Evolutionary conservation across 208 protist species (phyloP).

Genomic region (Jaenimonas drosophilae): DNA sequence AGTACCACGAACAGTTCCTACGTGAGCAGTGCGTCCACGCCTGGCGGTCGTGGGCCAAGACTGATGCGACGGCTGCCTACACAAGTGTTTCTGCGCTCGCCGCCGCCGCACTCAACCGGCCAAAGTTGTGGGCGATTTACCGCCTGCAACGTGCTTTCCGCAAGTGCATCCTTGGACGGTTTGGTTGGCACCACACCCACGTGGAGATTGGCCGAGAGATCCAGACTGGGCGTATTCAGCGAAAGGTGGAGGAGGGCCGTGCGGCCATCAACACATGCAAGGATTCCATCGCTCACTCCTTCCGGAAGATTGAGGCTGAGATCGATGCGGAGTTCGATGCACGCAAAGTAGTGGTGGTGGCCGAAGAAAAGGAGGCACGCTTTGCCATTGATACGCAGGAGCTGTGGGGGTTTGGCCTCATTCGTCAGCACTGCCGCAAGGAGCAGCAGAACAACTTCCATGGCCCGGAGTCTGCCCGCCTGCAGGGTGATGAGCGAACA

Average conservation of each 20-base stretch:
- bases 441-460: too few species aligned
- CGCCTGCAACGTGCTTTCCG: slow-evolving; percentile 40
- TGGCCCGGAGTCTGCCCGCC: too few species aligned
- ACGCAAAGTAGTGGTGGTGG: slow-evolving; percentile 1
- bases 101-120: slow-evolving; percentile 6
- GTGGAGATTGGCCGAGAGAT: slow-evolving; percentile 37
- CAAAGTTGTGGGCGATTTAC: slow-evolving; percentile 11
- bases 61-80: too few species aligned
- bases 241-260: slow-evolving; percentile 22
- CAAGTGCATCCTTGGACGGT: slow-evolving; percentile 16
- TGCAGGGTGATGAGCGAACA: too few species aligned
- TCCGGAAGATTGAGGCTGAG: slow-evolving; percentile 17
- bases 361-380: slow-evolving; percentile 11
- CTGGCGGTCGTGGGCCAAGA: too few species aligned
- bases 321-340: slow-evolving; percentile 2
- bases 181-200: slow-evolving; percentile 55
- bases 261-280: slow-evolving; percentile 21
- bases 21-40: too few species aligned
- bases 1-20: too few species aligned
- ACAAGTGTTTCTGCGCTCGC: slow-evolving; percentile 7
- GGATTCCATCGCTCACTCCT: slow-evolving; percentile 13
- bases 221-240: slow-evolving; percentile 17
- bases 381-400: slow-evolving; percentile 10
- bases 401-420: slow-evolving; percentile 1
- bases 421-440: not conserved